phyloP scores from a whole-genome alignment of 768 basidiomycete genomes.

The Terana coerulea region DNA sequence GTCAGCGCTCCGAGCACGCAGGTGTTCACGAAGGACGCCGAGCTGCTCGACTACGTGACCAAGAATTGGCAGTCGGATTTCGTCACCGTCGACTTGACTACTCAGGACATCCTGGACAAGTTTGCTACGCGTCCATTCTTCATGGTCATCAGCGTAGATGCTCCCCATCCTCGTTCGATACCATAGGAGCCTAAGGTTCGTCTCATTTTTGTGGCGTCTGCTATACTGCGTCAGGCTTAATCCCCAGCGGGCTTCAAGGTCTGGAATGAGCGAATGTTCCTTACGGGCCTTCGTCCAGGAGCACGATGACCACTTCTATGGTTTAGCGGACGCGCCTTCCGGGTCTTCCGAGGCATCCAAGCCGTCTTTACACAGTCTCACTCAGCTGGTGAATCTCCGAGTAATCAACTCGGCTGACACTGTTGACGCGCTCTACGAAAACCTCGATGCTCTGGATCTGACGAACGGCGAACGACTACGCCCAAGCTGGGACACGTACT shows the following conservation, averaged over 20 bases:
- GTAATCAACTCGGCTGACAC: constrained; percentile 62
- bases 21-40: constrained; percentile 43
- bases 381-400: constrained; percentile 55
- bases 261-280: constrained; percentile 25
- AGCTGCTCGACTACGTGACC: constrained; percentile 74
- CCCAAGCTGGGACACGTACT: constrained; percentile 94
- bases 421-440: constrained; percentile 47
- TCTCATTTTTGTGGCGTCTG: neutral
- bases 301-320: constrained; percentile 69
- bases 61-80: constrained; percentile 75
- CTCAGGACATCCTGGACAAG: constrained; percentile 50
- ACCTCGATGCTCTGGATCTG: constrained; percentile 70
- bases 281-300: constrained; percentile 73
- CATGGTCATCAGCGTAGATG: constrained; percentile 79
- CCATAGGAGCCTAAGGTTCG: constrained; percentile 48
- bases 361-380: constrained; percentile 21
- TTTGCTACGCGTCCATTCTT: constrained; percentile 91
- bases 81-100: constrained; percentile 73
- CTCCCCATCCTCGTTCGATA: constrained; percentile 73
- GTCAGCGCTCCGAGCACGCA: constrained; percentile 9
- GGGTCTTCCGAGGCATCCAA: neutral
- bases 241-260: too few species aligned
- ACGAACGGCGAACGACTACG: constrained; percentile 71
- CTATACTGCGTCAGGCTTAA: constrained; percentile 2
- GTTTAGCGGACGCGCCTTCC: constrained; percentile 22